Evolutionary conservation across 139 green algal genomes (phyloP).

Genomic region (Closterium sp.): DNA sequence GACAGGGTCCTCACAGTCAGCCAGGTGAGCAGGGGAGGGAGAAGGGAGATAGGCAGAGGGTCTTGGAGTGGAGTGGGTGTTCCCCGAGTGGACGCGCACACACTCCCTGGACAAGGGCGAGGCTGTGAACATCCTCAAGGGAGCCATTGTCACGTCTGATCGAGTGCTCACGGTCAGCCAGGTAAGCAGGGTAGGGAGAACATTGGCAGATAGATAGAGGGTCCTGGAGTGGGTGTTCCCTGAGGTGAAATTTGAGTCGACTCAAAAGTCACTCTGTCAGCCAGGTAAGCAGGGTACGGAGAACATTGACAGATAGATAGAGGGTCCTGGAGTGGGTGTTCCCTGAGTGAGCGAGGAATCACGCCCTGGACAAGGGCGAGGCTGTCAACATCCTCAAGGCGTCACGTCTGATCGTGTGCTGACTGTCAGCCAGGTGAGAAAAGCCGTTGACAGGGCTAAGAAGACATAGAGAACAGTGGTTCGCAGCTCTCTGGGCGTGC

Average conservation of each 20-base stretch:
- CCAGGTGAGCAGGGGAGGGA: too few species aligned
- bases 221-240: conserved; percentile 77
- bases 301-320: too few species aligned
- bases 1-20: conserved; percentile 80
- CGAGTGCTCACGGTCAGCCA: conserved; percentile 74
- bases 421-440: conserved; percentile 69
- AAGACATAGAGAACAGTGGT: too few species aligned
- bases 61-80: conserved; percentile 71
- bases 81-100: conserved; percentile 49
- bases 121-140: conserved; percentile 80
- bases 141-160: conserved; percentile 73
- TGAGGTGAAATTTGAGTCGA: too few species aligned
- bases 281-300: too few species aligned
- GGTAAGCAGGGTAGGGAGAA: too few species aligned
- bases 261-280: too few species aligned
- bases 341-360: conserved; percentile 50
- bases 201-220: too few species aligned
- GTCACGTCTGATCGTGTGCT: conserved; percentile 73
- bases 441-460: too few species aligned
- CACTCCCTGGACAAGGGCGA: conserved; percentile 65
- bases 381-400: conserved; percentile 81
- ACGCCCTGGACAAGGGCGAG: conserved; percentile 64
- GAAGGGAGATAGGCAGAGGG: conserved; percentile 77
- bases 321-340: conserved; percentile 80
- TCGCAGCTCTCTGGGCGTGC: too few species aligned